phyloP scores from a whole-genome alignment of 2,329 filamentous ascomycete species.

The Peltaster fructicola region DNA sequence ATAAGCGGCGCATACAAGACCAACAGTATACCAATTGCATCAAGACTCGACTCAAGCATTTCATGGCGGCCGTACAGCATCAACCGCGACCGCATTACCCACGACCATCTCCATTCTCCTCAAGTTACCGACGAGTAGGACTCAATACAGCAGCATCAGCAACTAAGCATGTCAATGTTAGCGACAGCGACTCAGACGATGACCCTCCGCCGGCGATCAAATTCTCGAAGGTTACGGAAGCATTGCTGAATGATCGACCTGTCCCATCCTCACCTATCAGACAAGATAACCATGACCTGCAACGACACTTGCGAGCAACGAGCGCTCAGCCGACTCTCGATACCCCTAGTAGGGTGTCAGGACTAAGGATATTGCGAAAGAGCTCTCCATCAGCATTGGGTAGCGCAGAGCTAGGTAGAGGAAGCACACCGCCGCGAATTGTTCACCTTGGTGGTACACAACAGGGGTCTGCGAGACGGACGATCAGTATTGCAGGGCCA shows the following conservation, averaged over 20 bases:
- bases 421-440: constrained; percentile 18
- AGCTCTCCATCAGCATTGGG: constrained; percentile 15
- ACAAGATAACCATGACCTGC: constrained; percentile 21
- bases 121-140: constrained; percentile 26
- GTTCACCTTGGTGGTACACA: constrained; percentile 14
- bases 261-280: constrained; percentile 39
- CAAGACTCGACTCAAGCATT: constrained; percentile 11
- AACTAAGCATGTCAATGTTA: constrained; percentile 35
- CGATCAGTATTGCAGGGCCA: constrained; percentile 17
- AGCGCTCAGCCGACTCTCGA: constrained; percentile 14
- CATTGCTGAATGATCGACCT: constrained; percentile 47
- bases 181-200: constrained; percentile 77
- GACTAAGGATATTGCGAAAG: constrained; percentile 19
- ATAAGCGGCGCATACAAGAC: constrained; percentile 3
- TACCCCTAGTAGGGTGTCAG: constrained; percentile 19
- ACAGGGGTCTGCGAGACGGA: constrained; percentile 16
- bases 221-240: constrained; percentile 82
- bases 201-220: constrained; percentile 81
- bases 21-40: constrained; percentile 7
- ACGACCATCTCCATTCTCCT: constrained; percentile 29
- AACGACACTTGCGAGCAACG: constrained; percentile 13
- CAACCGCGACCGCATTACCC: constrained; percentile 17
- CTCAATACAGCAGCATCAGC: constrained; percentile 28
- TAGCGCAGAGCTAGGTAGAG: constrained; percentile 7
- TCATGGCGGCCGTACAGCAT: constrained; percentile 19